A percentile compares a stretch with the other conserved stretches of the same genome.
These are phyloP conservation scores for Pichia scutulata DNA, from an alignment of 805 yeast genomes.

Conservation along the genomic window DNA sequence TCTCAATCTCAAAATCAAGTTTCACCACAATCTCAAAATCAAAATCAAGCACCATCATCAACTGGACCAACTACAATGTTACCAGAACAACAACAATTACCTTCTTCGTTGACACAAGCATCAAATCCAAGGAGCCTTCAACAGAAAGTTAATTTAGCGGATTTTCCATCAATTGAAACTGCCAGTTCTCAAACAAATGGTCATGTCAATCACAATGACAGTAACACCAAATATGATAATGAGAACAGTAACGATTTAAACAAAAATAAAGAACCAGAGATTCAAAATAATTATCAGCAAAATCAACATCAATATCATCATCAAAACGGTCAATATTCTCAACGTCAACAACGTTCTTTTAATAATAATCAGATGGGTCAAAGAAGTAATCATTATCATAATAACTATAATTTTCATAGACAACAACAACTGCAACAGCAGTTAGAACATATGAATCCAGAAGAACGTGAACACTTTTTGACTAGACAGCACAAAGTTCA, in stretches of 20 bases:
- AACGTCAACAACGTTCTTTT: constrained; percentile 8
- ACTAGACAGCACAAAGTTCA: constrained; percentile 69
- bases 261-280: background rate
- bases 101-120: constrained; percentile 2
- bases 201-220: constrained; percentile 5
- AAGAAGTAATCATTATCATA: constrained; percentile 9
- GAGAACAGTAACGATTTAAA: background rate
- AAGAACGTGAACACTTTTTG: constrained; percentile 60
- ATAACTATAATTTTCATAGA: constrained; percentile 18
- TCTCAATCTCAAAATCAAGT: constrained; percentile 13
- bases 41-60: constrained; percentile 14
- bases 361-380: constrained; percentile 5
- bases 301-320: background rate
- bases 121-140: background rate
- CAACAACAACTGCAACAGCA: constrained; percentile 26
- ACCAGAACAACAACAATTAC: background rate
- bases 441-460: constrained; percentile 48
- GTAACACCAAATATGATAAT: background rate
- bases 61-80: constrained; percentile 7
- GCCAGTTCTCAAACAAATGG: constrained; percentile 6
- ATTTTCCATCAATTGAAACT: constrained; percentile 20
- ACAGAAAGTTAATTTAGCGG: constrained; percentile 13
- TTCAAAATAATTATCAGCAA: constrained; percentile 2
- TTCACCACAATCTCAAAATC: constrained; percentile 13
- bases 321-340: background rate